Conservation (phyloP, 2,329 filamentous ascomycete species). For the Epicoccum nigrum region DNA sequence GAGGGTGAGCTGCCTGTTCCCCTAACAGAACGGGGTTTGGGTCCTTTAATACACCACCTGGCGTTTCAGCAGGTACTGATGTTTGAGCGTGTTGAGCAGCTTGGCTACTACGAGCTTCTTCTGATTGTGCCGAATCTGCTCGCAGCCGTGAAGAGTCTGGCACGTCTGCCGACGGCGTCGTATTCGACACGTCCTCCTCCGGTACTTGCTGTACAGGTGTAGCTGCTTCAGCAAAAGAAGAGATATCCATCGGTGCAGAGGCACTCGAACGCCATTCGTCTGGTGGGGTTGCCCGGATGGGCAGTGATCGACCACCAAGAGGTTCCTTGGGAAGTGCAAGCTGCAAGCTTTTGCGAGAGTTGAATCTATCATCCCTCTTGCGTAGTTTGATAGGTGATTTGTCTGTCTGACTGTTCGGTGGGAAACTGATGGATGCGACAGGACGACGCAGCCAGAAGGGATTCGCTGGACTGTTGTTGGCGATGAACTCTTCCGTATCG, state of each 20-base stretch:
- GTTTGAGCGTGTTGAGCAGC: conserved; percentile 5
- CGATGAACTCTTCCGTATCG: conserved; percentile 18
- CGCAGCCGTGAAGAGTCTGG: conserved; percentile 11
- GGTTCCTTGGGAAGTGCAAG: conserved; percentile 25
- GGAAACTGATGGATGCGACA: conserved; percentile 4
- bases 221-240: conserved; percentile 16
- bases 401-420: conserved; percentile 18
- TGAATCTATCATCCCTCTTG: conserved; percentile 8
- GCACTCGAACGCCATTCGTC: conserved; percentile 27
- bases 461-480: conserved; percentile 21
- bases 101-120: conserved; percentile 17
- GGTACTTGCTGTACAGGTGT: background rate
- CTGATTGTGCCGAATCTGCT: conserved; percentile 17
- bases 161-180: background rate
- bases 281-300: conserved; percentile 2
- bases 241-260: conserved; percentile 34
- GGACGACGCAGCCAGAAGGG: conserved; percentile 35
- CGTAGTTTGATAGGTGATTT: conserved; percentile 30
- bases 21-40: background rate
- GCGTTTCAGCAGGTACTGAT: background rate
- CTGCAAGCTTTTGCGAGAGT: conserved; percentile 15
- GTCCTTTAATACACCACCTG: background rate
- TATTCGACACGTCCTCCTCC: background rate
- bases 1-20: background rate
- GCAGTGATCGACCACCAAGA: conserved; percentile 5